Evolutionary conservation across 2,329 filamentous ascomycete genomes (phyloP).

Genomic region (Thelonectria rubi): DNA sequence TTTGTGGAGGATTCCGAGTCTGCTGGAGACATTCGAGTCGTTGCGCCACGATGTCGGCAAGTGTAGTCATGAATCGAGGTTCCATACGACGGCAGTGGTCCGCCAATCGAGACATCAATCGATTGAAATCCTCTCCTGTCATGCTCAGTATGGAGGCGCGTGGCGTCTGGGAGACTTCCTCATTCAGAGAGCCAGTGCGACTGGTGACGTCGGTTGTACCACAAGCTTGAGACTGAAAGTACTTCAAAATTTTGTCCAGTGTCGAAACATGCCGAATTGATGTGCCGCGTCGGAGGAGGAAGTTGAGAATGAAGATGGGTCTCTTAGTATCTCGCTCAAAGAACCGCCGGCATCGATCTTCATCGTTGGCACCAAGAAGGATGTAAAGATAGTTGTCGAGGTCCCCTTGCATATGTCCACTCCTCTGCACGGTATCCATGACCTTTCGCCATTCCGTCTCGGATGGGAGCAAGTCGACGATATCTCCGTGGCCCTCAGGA

Average conservation of each 20-base stretch:
- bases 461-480: constrained; percentile 41
- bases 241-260: constrained; percentile 41
- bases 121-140: constrained; percentile 36
- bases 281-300: constrained; percentile 43
- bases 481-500: constrained; percentile 20
- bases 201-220: constrained; percentile 20
- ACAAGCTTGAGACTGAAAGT: constrained; percentile 35
- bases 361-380: constrained; percentile 43
- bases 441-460: constrained; percentile 36
- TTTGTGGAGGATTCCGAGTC: constrained; percentile 20
- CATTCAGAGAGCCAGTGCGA: background rate
- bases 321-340: constrained; percentile 36
- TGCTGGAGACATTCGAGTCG: constrained; percentile 40
- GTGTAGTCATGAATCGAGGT: constrained; percentile 45
- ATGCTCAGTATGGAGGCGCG: constrained; percentile 30
- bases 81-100: constrained; percentile 47
- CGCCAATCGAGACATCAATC: constrained; percentile 40
- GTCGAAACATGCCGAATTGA: constrained; percentile 37
- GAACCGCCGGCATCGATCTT: constrained; percentile 46
- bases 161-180: constrained; percentile 10
- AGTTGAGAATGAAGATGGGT: constrained; percentile 45
- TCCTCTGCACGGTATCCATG: constrained; percentile 30
- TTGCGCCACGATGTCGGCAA: constrained; percentile 42
- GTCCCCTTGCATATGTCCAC: constrained; percentile 33
- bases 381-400: constrained; percentile 44